Base-by-base conservation (phyloP, 345 rosid genomes). In the Lepidium africanum region DNA sequence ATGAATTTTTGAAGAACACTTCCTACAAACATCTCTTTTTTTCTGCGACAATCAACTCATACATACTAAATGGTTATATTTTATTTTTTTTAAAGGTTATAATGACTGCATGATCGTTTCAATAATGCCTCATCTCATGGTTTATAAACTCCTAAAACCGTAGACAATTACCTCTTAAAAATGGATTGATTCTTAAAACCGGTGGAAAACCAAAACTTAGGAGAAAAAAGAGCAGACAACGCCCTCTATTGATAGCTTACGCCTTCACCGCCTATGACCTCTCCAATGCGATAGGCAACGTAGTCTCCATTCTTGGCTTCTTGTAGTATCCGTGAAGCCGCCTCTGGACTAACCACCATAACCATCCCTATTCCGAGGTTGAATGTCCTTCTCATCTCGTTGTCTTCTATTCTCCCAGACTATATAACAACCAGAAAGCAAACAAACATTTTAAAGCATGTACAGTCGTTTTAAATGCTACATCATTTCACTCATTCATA, bases 331-430 rank as follows among this genome's bases (percentile, higher is more conserved):
- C 84, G 67, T 10, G 5, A 43, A 2, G 92, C 81, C 5, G 89
- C 95, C 57, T 87, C 97, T 43, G 80, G 70, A 51, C 77, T 85
- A 52, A 84, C 83, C 10, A 86, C 84, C 19, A 94, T 61, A 16
- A 91, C 97, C 99, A 94, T 87, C 62, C 97, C 97, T 33, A 91
- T 85, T 16, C 99, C 99, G 90, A 87, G 75, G 78, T 94, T 91
- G 67, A 91, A 94, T 13, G 96, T 91, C 53, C 96, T 81, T 50
- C 86, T 81, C 97, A 94, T 94, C 84, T 89, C 97, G 15, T 79
- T 67, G 52, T 89, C 91, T 75, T 89, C 93, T 64, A 94, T 85
- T 8, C 53, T 79, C 62, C 99, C 99, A 33, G 81, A 83, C 99
- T 89, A 73, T 38, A 55, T 0, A 27, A 69, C 0, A 40, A 63